Conservation (phyloP, 1,139 yeast species). For the Saccharomycopsis hybrid region DNA sequence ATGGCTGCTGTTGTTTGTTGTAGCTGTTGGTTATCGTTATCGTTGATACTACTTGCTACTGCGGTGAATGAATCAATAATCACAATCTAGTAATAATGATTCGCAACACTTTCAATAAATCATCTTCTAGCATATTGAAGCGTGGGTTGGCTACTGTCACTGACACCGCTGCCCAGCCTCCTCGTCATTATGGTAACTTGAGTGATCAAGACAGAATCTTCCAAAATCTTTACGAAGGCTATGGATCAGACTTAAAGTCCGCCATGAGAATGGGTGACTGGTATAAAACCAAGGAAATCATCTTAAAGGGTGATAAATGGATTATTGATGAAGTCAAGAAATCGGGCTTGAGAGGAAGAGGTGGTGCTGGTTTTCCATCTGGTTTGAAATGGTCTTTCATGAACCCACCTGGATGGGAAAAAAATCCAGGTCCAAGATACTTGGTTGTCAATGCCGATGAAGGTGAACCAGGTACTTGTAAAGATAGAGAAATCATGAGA, state of each 20-base stretch:
- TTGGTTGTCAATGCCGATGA: slow-evolving; percentile 88
- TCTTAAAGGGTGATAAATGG: slow-evolving; percentile 81
- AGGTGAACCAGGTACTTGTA: slow-evolving; percentile 92
- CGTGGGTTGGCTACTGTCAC: slow-evolving; percentile 28
- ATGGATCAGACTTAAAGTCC: slow-evolving; percentile 67
- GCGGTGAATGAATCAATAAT: background rate
- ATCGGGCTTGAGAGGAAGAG: slow-evolving; percentile 84
- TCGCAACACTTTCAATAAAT: slow-evolving; percentile 1
- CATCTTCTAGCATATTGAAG: slow-evolving; percentile 2
- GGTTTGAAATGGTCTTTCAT: slow-evolving; percentile 89
- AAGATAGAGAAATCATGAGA: slow-evolving; percentile 82
- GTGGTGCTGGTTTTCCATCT: slow-evolving; percentile 90
- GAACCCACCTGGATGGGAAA: slow-evolving; percentile 95
- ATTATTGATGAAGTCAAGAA: slow-evolving; percentile 79
- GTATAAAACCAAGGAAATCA: slow-evolving; percentile 82
- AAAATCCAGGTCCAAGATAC: slow-evolving; percentile 77
- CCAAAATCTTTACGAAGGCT: slow-evolving; percentile 70
- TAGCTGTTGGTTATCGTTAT: background rate
- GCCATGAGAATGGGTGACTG: slow-evolving; percentile 82
- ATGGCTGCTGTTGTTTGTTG: no score
- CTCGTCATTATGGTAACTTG: slow-evolving; percentile 66
- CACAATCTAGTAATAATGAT: background rate
- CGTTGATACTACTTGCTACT: no score
- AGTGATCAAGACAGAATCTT: slow-evolving; percentile 80
- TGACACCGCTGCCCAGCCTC: slow-evolving; percentile 38